Evolutionary conservation across 805 yeast genomes (phyloP).

Genomic region (Brettanomyces custersianus): DNA sequence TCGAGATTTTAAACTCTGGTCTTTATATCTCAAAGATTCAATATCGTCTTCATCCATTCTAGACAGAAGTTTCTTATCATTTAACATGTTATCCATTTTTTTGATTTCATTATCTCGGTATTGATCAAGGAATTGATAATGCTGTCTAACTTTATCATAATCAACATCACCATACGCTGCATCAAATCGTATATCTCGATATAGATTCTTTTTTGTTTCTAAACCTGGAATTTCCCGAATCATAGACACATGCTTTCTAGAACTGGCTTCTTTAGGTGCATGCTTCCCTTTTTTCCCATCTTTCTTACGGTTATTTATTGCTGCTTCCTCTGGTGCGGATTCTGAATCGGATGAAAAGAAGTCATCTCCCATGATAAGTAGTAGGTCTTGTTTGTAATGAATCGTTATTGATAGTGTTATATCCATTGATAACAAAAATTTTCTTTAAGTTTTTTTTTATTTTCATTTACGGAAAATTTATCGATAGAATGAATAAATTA

Average conservation of each 20-base stretch:
- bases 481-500: too few species aligned
- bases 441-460: too few species aligned
- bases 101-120: slow-evolving; percentile 69
- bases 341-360: slow-evolving; percentile 12
- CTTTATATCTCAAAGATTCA: slow-evolving; percentile 41
- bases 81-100: slow-evolving; percentile 47
- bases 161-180: slow-evolving; percentile 84
- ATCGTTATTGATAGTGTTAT: too few species aligned
- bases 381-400: too few species aligned
- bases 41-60: slow-evolving; percentile 36
- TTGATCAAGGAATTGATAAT: slow-evolving; percentile 80
- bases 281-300: slow-evolving; percentile 43
- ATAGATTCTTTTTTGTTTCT: slow-evolving; percentile 20
- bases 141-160: slow-evolving; percentile 51
- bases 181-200: slow-evolving; percentile 82
- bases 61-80: slow-evolving; percentile 39
- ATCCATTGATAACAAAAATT: too few species aligned
- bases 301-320: slow-evolving; percentile 6
- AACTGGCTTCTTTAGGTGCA: slow-evolving; percentile 76
- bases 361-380: too few species aligned
- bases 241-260: slow-evolving; percentile 61
- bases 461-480: too few species aligned
- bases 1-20: slow-evolving; percentile 60
- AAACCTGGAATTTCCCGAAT: slow-evolving; percentile 72
- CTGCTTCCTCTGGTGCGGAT: slow-evolving; percentile 18